phyloP scores from a whole-genome alignment of 352 stramenopile genomes.

The Thalassiosira ordinaria region DNA sequence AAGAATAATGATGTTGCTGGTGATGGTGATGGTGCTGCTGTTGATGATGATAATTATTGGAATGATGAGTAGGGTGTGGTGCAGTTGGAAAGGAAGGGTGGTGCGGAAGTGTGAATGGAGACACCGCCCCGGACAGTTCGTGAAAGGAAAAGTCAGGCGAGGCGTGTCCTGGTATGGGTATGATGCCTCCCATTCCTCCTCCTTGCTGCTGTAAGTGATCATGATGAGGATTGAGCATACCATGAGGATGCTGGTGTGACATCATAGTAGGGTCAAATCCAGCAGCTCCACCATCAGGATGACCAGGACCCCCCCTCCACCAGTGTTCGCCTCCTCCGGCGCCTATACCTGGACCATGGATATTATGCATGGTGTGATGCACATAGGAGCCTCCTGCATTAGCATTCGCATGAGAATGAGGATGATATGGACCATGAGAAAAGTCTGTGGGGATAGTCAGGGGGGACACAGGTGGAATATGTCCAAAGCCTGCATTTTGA shows the following conservation, averaged over 20 bases:
- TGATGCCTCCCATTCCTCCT: conserved; percentile 12
- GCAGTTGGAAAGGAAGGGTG: conserved; percentile 2
- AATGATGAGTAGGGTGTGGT: background rate
- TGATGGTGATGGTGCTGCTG: conserved; percentile 26
- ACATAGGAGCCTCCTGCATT: conserved; percentile 11
- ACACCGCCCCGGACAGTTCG: conserved; percentile 9
- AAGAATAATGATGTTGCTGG: too few relatives aligned
- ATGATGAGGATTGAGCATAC: conserved; percentile 13
- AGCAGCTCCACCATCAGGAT: background rate
- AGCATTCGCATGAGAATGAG: conserved; percentile 7
- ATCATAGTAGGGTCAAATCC: conserved; percentile 16
- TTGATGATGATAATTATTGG: conserved; percentile 25
- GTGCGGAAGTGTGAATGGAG: conserved; percentile 21
- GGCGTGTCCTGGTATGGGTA: conserved; percentile 38
- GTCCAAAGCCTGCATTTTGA: too few relatives aligned
- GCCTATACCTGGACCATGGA: background rate
- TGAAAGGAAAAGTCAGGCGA: conserved; percentile 42
- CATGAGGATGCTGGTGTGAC: conserved; percentile 21
- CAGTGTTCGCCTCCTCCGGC: conserved; percentile 13
- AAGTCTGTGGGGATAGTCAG: conserved; percentile 40
- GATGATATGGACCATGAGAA: conserved; percentile 11
- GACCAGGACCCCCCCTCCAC: background rate
- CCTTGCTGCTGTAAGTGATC: too few relatives aligned
- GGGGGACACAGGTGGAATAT: too few relatives aligned
- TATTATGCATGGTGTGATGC: conserved; percentile 10